Base-by-base conservation (phyloP, 2,329 filamentous ascomycete species). In the Pyrenophora teres region DNA sequence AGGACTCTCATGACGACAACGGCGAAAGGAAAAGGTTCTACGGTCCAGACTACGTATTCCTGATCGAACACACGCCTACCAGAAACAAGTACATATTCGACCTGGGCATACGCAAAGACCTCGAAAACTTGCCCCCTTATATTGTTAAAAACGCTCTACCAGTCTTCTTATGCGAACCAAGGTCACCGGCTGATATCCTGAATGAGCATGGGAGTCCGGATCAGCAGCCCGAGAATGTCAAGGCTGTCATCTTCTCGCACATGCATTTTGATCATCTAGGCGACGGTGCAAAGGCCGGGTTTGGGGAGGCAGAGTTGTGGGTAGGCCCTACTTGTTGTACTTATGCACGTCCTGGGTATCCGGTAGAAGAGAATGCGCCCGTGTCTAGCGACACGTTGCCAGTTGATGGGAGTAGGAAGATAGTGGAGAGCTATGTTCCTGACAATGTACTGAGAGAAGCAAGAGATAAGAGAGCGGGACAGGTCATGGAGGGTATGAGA, bases 81-180 rank as follows among this genome's bases (percentile, higher is more conserved):
- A 15, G 63, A 54, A 67, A 71, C 49, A 63, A 72, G 78, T 51
- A 73, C 57, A 52, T 84, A 51, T 84, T 84, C 64, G 82, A 84
- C 55, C 75, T 84, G 1, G 81, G 82, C 6, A 73, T 84, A 41
- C 78, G 80, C 16, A 74, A 76, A 37, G 74, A 80, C 21, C 60
- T 78, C 2, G 61, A 70, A 19, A 69, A 69, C 31, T 38, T 73
- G 55, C 49, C 84, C 77, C 67, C 73, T 67, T 4, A 61, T 58
- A 18, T 70, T 61, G 8, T 72, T 74, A 54, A 78, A 73, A 52
- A 69, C 59, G 23, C 79, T 76, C 55, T 74, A 75, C 53, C 69
- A 60, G 27, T 64, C 58, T 60, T 76, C 77, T 38, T 71, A 56
- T 77, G 50, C 63, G 60, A 49, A 19, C 65, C 59, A 49, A 69